Evolutionary conservation across 208 protist species (phyloP), one percentile per base, ranked within the genome.

Genomic region (Acanthamoeba sp.): DNA sequence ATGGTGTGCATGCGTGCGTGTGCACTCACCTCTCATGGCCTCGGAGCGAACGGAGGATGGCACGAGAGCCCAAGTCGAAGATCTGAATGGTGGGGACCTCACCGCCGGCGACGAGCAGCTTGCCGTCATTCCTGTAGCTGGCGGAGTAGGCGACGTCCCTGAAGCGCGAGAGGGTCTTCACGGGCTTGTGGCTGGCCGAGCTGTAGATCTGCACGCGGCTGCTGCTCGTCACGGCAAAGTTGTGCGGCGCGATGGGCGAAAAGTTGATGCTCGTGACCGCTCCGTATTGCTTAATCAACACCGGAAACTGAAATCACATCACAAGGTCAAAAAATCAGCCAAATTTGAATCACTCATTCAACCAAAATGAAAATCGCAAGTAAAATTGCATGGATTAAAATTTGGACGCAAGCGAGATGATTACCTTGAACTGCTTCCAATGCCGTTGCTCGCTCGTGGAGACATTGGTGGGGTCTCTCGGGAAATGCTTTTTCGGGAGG

Each of bases 81-180:
- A 96, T 57, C 87, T 95, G 52, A 24, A 76, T 59, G 18, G 34
- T 50, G 57, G 55, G 52, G 52, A 64, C 45, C 66, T 96, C 95
- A 18, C 78, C 80, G 57, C 95, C 95, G 36, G 95, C 95, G 16
- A 95, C 95, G 7, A 96, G 45, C 55, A 96, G 66, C 78, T 88
- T 69, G 87, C 95, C 95, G 80, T 96, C 95, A 57, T 80, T 52
- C 38, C 95, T 69, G 50, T 93, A 94, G 12, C 36, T 57, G 40
- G 64, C 94, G 29, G 84, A 80, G 93, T 96, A 95, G 38, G 95
- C 95, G 7, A 94, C 55, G 57, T 96, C 94, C 34, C 55, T 80
- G 88, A 96, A 96, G 5, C 95, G 95, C 34, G 95, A 90, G 24
- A 96, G 24, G 18, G 91, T 96, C 93, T 95, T 96, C 27, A 95